Percentiles rank a stretch among this genome's conserved stretches.
Conservation (phyloP, 352 stramenopile genomes). For the Globisporangium solare region DNA sequence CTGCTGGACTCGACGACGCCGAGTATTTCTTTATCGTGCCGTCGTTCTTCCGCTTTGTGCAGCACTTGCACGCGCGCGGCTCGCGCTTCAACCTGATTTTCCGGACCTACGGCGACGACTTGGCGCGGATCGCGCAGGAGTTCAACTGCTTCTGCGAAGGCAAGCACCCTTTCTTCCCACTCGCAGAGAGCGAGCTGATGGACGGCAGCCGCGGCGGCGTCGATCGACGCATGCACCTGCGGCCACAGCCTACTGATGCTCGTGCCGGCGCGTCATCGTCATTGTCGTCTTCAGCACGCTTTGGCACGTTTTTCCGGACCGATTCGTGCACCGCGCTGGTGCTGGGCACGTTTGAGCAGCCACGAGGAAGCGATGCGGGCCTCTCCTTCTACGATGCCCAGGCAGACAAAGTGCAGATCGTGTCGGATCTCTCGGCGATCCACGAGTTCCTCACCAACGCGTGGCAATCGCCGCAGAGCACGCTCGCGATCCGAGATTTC, state of each 20-base stretch:
- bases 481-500: slow-evolving; percentile 70
- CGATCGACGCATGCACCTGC: slow-evolving; percentile 52
- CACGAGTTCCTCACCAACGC: slow-evolving; percentile 41
- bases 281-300: slow-evolving; percentile 19
- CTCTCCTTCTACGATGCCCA: slow-evolving; percentile 35
- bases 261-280: slow-evolving; percentile 10
- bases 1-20: slow-evolving; percentile 36
- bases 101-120: slow-evolving; percentile 67
- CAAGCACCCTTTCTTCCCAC: slow-evolving; percentile 49
- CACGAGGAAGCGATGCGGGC: slow-evolving; percentile 16
- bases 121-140: slow-evolving; percentile 61
- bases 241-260: neutral
- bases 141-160: slow-evolving; percentile 79
- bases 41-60: slow-evolving; percentile 56
- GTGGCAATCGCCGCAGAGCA: slow-evolving; percentile 48
- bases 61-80: slow-evolving; percentile 38
- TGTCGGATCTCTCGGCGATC: slow-evolving; percentile 40
- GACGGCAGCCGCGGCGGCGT: slow-evolving; percentile 43
- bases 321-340: slow-evolving; percentile 45
- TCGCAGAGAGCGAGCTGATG: slow-evolving; percentile 26
- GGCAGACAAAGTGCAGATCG: slow-evolving; percentile 16
- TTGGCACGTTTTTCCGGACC: slow-evolving; percentile 64
- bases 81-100: slow-evolving; percentile 74
- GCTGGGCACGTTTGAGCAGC: slow-evolving; percentile 74
- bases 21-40: slow-evolving; percentile 61